These are phyloP conservation scores for Beauveria sp. DNA, from an alignment of 2,329 filamentous ascomycete genomes.

Conservation along the genomic window DNA sequence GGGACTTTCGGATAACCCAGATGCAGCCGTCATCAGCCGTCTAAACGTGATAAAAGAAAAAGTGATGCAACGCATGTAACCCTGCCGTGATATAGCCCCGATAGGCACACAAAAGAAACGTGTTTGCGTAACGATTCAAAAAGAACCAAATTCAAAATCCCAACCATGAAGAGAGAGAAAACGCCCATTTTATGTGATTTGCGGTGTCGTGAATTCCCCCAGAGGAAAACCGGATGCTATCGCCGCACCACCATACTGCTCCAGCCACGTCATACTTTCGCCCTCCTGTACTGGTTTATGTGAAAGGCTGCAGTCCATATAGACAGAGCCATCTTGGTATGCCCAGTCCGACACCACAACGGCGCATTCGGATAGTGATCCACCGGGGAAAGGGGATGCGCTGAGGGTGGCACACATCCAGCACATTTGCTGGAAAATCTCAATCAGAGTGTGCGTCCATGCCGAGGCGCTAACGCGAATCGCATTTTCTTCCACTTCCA, in stretches of 20 bases:
- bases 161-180: neutral
- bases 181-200: constrained; percentile 1
- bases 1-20: neutral
- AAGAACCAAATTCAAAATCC: neutral
- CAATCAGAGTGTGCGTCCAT: constrained; percentile 27
- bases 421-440: constrained; percentile 30
- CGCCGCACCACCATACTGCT: constrained; percentile 22
- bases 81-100: neutral
- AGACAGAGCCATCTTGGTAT: constrained; percentile 26
- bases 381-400: constrained; percentile 25
- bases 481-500: constrained; percentile 26
- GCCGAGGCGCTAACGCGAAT: constrained; percentile 27
- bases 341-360: constrained; percentile 25
- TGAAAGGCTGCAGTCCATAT: constrained; percentile 26
- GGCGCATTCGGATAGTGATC: constrained; percentile 22
- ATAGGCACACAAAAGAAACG: constrained; percentile 1
- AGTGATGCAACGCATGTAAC: neutral
- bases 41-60: neutral
- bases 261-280: constrained; percentile 22
- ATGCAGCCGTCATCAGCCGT: constrained; percentile 7
- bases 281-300: constrained; percentile 24
- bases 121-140: neutral
- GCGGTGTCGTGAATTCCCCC: constrained; percentile 5
- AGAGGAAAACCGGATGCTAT: constrained; percentile 29
- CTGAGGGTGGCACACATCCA: constrained; percentile 29